These are phyloP conservation scores for Amanita brunnescens DNA, from an alignment of 768 basidiomycete species.

Conservation along the genomic window DNA sequence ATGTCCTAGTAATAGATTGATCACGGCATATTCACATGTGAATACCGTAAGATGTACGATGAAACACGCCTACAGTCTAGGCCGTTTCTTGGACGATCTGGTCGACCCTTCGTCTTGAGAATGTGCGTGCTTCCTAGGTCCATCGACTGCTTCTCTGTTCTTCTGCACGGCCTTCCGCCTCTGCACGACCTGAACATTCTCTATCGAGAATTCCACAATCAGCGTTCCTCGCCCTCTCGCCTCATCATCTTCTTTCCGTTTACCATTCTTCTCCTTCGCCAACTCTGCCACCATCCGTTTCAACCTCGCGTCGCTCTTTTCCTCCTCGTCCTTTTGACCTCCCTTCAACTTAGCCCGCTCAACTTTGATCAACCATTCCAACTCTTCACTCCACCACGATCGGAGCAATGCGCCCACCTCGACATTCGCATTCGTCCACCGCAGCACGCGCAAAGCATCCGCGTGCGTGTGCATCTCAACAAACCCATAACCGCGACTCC, in stretches of 20 bases:
- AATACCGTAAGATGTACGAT: too few relatives aligned
- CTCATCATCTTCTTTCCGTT: slow-evolving; percentile 47
- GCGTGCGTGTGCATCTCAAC: slow-evolving; percentile 82
- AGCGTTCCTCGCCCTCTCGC: slow-evolving; percentile 45
- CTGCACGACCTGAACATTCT: slow-evolving; percentile 86
- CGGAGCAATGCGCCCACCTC: slow-evolving; percentile 55
- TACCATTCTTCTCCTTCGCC: slow-evolving; percentile 35
- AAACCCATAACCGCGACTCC: slow-evolving; percentile 94
- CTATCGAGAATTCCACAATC: slow-evolving; percentile 94
- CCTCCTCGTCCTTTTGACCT: slow-evolving; percentile 45
- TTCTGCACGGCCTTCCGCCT: slow-evolving; percentile 51
- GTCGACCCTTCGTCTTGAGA: too few relatives aligned
- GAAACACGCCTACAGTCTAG: too few relatives aligned
- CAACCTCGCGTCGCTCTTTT: slow-evolving; percentile 48
- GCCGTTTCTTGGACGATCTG: too few relatives aligned
- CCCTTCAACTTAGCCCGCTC: slow-evolving; percentile 37
- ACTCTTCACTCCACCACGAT: slow-evolving; percentile 83
- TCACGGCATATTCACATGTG: too few relatives aligned
- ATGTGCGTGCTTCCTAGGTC: too few relatives aligned
- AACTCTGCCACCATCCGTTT: slow-evolving; percentile 45
- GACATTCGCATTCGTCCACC: slow-evolving; percentile 92
- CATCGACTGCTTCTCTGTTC: slow-evolving; percentile 26
- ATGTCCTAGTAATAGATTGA: too few relatives aligned
- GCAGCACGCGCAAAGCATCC: slow-evolving; percentile 82
- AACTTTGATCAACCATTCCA: slow-evolving; percentile 35